Evolutionary conservation across 345 rosid genomes (phyloP).

Genomic region (Pugionium dolabratum): DNA sequence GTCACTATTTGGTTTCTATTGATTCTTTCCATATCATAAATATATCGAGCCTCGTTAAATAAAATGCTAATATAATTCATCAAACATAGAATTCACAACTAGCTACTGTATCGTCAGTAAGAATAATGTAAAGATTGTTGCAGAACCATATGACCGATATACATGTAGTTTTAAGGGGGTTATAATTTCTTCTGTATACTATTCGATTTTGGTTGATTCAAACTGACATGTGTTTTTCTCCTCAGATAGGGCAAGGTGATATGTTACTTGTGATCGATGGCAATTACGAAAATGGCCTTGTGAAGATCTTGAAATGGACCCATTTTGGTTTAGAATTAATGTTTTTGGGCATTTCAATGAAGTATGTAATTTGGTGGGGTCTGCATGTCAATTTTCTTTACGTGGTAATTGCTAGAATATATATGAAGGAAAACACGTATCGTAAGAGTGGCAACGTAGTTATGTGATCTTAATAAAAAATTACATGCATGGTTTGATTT

Average conservation of each 20-base stretch:
- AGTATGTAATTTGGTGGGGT: conserved; percentile 35
- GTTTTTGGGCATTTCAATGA: conserved; percentile 22
- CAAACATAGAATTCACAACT: conserved; percentile 1
- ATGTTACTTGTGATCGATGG: neutral
- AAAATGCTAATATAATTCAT: neutral
- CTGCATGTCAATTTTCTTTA: conserved; percentile 32
- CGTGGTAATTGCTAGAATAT: conserved; percentile 26
- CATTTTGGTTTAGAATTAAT: conserved; percentile 3
- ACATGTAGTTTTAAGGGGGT: too few species aligned
- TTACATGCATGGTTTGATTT: too few species aligned
- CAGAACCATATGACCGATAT: too few species aligned
- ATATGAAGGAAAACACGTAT: conserved; percentile 33
- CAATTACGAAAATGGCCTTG: conserved; percentile 21
- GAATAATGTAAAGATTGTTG: neutral
- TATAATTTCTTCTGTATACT: too few species aligned
- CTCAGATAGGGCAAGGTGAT: conserved; percentile 2
- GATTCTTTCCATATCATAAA: neutral
- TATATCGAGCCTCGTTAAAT: neutral
- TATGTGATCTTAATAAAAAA: neutral
- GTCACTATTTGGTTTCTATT: too few species aligned
- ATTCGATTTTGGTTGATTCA: neutral
- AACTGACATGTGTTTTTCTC: conserved; percentile 1
- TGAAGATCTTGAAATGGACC: conserved; percentile 29
- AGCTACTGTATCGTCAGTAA: neutral
- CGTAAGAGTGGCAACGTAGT: conserved; percentile 15